A percentile compares a stretch with the other conserved stretches of the same genome.
Conservation (phyloP, 2,329 filamentous ascomycete species). For the Cladorrhinum sp. region DNA sequence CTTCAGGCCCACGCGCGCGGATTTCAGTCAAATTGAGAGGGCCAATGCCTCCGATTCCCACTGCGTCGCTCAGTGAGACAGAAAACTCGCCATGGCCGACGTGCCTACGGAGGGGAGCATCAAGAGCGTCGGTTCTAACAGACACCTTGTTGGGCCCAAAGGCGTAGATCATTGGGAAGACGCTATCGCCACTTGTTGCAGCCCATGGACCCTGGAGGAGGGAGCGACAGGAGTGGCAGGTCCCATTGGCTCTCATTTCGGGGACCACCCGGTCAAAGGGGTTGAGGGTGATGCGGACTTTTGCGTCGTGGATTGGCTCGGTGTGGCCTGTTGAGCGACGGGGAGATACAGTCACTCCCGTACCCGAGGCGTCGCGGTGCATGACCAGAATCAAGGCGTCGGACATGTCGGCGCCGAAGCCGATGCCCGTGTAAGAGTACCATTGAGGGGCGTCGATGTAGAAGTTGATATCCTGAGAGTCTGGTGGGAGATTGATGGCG, state of each 20-base stretch:
- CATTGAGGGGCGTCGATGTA: conserved; percentile 25
- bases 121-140: conserved; percentile 20
- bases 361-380: conserved; percentile 20
- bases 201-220: conserved; percentile 1
- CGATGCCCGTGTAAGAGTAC: conserved; percentile 27
- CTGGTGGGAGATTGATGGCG: conserved; percentile 25
- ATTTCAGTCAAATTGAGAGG: not conserved
- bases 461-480: conserved; percentile 30
- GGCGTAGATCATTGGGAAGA: conserved; percentile 28
- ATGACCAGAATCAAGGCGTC: conserved; percentile 27
- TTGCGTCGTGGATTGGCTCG: conserved; percentile 23
- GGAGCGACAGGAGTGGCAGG: conserved; percentile 25
- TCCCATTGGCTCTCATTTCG: conserved; percentile 25
- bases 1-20: not conserved
- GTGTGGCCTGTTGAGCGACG: conserved; percentile 22
- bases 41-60: conserved; percentile 19
- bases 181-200: conserved; percentile 3
- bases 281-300: conserved; percentile 19
- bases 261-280: conserved; percentile 14
- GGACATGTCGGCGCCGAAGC: conserved; percentile 28
- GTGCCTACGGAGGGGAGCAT: conserved; percentile 26
- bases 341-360: conserved; percentile 25
- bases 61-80: conserved; percentile 21
- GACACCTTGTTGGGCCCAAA: conserved; percentile 19
- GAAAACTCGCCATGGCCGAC: conserved; percentile 25